phyloP scores from a whole-genome alignment of 2,329 filamentous ascomycete genomes.

The Fusarium sp. region DNA sequence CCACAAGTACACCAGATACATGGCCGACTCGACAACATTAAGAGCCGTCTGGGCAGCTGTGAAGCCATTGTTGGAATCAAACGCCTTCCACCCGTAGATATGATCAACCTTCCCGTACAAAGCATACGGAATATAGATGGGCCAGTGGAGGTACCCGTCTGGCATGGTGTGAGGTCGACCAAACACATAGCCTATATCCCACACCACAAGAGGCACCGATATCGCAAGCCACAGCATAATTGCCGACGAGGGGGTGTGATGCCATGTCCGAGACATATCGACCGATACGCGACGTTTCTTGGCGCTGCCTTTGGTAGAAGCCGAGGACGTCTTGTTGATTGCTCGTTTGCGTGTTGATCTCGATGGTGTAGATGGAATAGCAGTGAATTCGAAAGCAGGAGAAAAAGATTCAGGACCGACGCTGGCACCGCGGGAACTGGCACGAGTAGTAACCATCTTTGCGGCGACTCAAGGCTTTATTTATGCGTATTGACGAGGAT shows the following conservation, averaged over 20 bases:
- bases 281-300: conserved; percentile 31
- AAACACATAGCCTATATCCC: conserved; percentile 86
- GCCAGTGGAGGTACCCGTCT: conserved; percentile 78
- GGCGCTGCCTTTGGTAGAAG: conserved; percentile 15
- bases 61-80: conserved; percentile 77
- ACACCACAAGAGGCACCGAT: conserved; percentile 82
- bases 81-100: conserved; percentile 84
- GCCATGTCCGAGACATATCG: conserved; percentile 49
- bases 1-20: conserved; percentile 71
- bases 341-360: conserved; percentile 33
- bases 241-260: conserved; percentile 60
- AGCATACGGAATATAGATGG: conserved; percentile 81
- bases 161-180: conserved; percentile 86
- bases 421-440: conserved; percentile 53
- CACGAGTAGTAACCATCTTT: conserved; percentile 57
- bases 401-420: conserved; percentile 40
- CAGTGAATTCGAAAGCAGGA: conserved; percentile 21
- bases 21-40: conserved; percentile 76
- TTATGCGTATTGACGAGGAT: not conserved
- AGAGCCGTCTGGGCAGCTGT: conserved; percentile 78
- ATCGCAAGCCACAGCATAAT: conserved; percentile 78
- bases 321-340: conserved; percentile 20
- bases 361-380: conserved; percentile 27
- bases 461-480: not conserved
- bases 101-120: conserved; percentile 85